A percentile compares a stretch with the other conserved stretches of the same genome.
These are phyloP conservation scores for Strobilomyces dryophilus DNA, from an alignment of 768 basidiomycete species.

Conservation along the genomic window DNA sequence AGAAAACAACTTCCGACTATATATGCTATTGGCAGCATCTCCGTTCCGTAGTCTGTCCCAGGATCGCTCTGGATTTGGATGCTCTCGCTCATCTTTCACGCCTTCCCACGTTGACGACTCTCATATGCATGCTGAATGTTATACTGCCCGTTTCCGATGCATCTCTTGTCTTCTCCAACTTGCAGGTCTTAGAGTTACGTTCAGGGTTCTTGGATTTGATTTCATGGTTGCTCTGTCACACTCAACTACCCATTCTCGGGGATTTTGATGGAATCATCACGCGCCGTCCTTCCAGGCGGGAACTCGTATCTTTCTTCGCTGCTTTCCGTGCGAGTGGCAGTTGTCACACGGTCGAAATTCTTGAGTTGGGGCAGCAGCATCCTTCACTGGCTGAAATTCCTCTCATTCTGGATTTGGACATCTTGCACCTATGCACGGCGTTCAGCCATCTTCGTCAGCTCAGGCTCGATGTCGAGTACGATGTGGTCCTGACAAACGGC, in stretches of 20 bases:
- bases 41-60: neutral
- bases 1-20: neutral
- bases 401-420: no score
- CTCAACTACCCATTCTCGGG: neutral
- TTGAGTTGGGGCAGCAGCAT: neutral
- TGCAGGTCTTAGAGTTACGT: neutral
- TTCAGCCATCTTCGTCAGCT: no score
- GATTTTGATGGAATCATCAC: neutral
- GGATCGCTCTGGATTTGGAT: neutral
- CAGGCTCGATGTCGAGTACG: no score
- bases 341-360: neutral
- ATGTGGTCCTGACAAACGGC: no score
- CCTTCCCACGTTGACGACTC: neutral
- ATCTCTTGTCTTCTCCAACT: neutral
- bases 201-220: neutral
- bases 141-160: neutral
- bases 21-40: neutral
- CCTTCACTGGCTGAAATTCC: no score
- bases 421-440: no score
- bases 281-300: neutral
- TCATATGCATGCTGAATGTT: rapidly evolving
- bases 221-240: neutral
- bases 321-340: neutral
- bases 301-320: neutral
- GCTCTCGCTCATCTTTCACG: neutral